phyloP scores from a whole-genome alignment of 1,284 basidiomycete genomes.

The Microbotryum lychnidis-dioicae region DNA sequence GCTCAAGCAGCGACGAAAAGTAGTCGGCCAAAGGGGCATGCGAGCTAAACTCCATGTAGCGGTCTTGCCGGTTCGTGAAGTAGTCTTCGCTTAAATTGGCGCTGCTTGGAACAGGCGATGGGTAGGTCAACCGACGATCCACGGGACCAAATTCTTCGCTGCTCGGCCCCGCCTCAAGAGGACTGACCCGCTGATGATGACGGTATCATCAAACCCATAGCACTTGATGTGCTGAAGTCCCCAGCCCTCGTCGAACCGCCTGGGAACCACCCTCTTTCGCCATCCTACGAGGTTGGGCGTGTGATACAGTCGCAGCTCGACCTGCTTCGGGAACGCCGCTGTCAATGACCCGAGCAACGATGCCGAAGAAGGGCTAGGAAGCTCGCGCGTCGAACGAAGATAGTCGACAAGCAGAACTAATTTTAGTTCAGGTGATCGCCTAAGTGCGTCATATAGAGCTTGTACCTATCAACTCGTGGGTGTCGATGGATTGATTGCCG shows the following conservation, averaged over 20 bases:
- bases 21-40: conserved; percentile 67
- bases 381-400: conserved; percentile 80
- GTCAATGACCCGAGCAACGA: conserved; percentile 65
- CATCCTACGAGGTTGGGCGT: conserved; percentile 74
- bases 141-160: neutral
- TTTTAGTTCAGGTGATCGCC: conserved; percentile 54
- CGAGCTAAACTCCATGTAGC: conserved; percentile 68
- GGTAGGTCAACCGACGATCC: neutral
- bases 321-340: conserved; percentile 60
- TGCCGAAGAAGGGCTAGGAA: conserved; percentile 55
- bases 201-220: conserved; percentile 84
- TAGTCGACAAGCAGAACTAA: conserved; percentile 76
- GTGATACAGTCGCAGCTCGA: conserved; percentile 70
- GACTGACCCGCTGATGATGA: conserved; percentile 85
- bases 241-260: conserved; percentile 94
- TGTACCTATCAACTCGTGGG: conserved; percentile 50
- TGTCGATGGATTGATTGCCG: neutral
- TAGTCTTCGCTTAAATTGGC: conserved; percentile 94
- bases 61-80: conserved; percentile 89
- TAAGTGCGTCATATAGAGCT: conserved; percentile 55
- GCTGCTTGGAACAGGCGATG: conserved; percentile 44
- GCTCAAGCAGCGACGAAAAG: conserved; percentile 66
- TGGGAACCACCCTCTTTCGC: conserved; percentile 69
- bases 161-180: neutral
- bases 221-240: conserved; percentile 97